A percentile compares a stretch with the other conserved stretches of the same genome.
These are phyloP conservation scores for Cucurbitaria berberidis DNA, from an alignment of 2,329 filamentous ascomycete species.

Conservation along the genomic window DNA sequence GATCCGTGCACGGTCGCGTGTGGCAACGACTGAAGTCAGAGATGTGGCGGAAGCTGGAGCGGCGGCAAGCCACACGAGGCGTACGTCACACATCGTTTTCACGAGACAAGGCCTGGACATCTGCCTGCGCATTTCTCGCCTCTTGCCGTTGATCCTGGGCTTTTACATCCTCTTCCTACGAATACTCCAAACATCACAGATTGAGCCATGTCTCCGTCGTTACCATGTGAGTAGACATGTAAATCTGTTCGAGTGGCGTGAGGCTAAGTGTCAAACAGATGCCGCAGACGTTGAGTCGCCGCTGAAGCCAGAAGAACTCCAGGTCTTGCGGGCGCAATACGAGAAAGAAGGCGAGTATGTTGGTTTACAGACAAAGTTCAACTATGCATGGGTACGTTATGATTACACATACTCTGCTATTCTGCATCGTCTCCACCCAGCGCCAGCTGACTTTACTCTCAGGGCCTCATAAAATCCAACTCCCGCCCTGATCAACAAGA, in stretches of 20 bases:
- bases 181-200: neutral
- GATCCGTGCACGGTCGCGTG: slow-evolving; percentile 33
- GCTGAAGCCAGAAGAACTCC: slow-evolving; percentile 87
- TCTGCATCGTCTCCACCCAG: neutral
- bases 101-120: slow-evolving; percentile 21
- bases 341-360: slow-evolving; percentile 98
- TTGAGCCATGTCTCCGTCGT: slow-evolving; percentile 41
- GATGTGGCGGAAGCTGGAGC: slow-evolving; percentile 18
- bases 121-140: slow-evolving; percentile 14
- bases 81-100: slow-evolving; percentile 44
- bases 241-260: neutral
- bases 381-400: slow-evolving; percentile 89
- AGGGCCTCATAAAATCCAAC: slow-evolving; percentile 96
- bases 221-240: slow-evolving; percentile 40
- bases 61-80: slow-evolving; percentile 29
- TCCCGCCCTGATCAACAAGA: slow-evolving; percentile 86
- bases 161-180: neutral
- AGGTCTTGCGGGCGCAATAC: slow-evolving; percentile 91
- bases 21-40: slow-evolving; percentile 41
- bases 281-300: slow-evolving; percentile 97
- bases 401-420: neutral
- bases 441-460: neutral
- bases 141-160: neutral
- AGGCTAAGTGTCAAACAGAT: slow-evolving; percentile 63
- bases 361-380: slow-evolving; percentile 98